phyloP scores from a whole-genome alignment of 2,329 filamentous ascomycete species.

The Phaeosphaeriaceae sp. region DNA sequence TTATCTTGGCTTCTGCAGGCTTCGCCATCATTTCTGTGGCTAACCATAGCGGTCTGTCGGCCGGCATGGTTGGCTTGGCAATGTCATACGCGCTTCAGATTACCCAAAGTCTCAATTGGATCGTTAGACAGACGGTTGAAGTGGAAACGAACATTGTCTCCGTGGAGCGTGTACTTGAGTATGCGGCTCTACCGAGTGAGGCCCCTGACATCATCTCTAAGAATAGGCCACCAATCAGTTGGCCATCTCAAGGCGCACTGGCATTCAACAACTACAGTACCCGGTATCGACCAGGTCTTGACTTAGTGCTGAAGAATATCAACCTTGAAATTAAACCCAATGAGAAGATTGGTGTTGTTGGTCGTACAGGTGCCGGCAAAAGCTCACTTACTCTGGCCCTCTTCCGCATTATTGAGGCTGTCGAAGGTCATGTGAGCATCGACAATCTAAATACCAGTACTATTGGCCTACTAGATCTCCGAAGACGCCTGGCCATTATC shows the following conservation, averaged over 20 bases:
- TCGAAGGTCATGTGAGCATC: constrained; percentile 82
- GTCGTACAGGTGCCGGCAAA: constrained; percentile 94
- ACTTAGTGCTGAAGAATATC: constrained; percentile 92
- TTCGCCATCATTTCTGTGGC: constrained; percentile 83
- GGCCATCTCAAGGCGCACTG: constrained; percentile 88
- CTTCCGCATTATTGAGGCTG: constrained; percentile 94
- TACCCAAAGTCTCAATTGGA: constrained; percentile 97
- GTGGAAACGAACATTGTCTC: constrained; percentile 99
- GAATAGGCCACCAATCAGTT: constrained; percentile 84
- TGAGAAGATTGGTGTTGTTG: constrained; percentile 98
- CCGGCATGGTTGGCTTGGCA: constrained; percentile 84
- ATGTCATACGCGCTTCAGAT: constrained; percentile 99
- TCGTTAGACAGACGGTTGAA: constrained; percentile 96
- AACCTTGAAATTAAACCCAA: constrained; percentile 91
- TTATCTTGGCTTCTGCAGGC: constrained; percentile 85
- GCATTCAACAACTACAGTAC: constrained; percentile 94
- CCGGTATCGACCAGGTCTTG: constrained; percentile 85
- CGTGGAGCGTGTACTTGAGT: constrained; percentile 96
- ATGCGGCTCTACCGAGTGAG: constrained; percentile 88
- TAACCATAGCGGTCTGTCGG: constrained; percentile 65
- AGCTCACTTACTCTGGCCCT: constrained; percentile 90
- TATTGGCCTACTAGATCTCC: constrained; percentile 88
- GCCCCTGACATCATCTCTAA: constrained; percentile 92
- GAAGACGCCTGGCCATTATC: constrained; percentile 91
- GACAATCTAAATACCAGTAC: constrained; percentile 87